These are phyloP conservation scores for Aureobasidium sp. DNA, from an alignment of 2,329 filamentous ascomycete species.

Conservation along the genomic window DNA sequence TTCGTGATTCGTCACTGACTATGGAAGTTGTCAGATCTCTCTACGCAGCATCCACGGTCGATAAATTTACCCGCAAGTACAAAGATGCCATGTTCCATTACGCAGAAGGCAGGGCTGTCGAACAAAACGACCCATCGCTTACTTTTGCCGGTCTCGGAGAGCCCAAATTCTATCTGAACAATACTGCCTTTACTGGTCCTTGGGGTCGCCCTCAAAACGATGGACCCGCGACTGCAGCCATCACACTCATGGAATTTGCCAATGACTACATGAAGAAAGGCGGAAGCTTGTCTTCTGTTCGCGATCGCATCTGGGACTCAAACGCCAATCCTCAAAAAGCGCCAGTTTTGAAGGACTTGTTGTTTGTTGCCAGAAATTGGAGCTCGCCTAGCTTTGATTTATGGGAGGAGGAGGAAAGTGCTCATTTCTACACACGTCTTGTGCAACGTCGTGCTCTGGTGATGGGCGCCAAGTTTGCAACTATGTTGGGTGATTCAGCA, in stretches of 20 bases:
- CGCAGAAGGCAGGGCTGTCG: slow-evolving; percentile 23
- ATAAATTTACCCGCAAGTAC: slow-evolving; percentile 21
- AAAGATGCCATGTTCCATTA: slow-evolving; percentile 25
- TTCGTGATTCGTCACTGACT: slow-evolving; percentile 26
- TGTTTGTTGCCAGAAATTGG: slow-evolving; percentile 30
- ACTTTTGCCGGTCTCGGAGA: slow-evolving; percentile 27
- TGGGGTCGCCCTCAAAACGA: slow-evolving; percentile 32
- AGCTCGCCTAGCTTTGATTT: slow-evolving; percentile 25
- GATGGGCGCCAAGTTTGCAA: slow-evolving; percentile 26
- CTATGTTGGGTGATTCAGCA: slow-evolving; percentile 23
- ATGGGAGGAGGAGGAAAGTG: slow-evolving; percentile 28
- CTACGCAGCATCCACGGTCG: slow-evolving; percentile 22
- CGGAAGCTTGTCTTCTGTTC: slow-evolving; percentile 23
- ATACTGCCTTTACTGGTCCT: slow-evolving; percentile 26
- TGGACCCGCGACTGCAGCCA: slow-evolving; percentile 27
- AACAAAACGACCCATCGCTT: slow-evolving; percentile 28
- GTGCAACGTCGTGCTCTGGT: slow-evolving; percentile 27
- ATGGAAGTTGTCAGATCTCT: slow-evolving; percentile 26
- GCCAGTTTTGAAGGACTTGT: slow-evolving; percentile 25
- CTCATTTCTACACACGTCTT: slow-evolving; percentile 29
- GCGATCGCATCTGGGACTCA: slow-evolving; percentile 27
- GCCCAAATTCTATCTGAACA: slow-evolving; percentile 30
- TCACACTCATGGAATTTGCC: slow-evolving; percentile 28
- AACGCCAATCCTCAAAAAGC: slow-evolving; percentile 21
- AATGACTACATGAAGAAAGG: slow-evolving; percentile 24